A percentile compares a stretch with the other conserved stretches of the same genome.
phyloP scores from a whole-genome alignment of 176 grass and related monocot species.

The Microstegium vimineum region DNA sequence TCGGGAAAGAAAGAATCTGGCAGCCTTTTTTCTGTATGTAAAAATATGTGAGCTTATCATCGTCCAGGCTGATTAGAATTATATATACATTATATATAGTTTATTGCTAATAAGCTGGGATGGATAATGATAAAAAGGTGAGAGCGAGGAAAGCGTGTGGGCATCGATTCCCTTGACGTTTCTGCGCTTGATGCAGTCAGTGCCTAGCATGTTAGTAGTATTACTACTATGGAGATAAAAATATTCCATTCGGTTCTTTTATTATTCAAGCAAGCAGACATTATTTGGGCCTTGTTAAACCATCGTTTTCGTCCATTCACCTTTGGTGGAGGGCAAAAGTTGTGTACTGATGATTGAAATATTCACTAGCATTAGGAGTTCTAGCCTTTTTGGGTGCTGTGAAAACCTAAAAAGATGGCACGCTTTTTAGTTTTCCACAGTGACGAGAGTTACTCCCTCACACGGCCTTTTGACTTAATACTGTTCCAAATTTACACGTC shows the following conservation, averaged over 20 bases:
- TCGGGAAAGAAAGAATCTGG: slow-evolving; percentile 9
- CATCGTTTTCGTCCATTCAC: neutral
- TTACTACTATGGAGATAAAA: neutral
- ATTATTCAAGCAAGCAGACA: neutral
- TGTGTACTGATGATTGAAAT: neutral
- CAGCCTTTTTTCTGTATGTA: neutral
- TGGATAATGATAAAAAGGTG: slow-evolving; percentile 5
- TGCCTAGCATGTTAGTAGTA: neutral
- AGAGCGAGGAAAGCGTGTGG: neutral
- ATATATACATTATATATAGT: too few relatives aligned
- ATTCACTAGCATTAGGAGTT: neutral
- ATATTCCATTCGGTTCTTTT: neutral
- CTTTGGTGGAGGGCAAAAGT: neutral
- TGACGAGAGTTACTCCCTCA: neutral
- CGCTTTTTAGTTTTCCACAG: neutral
- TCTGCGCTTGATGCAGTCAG: neutral
- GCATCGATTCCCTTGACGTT: slow-evolving; percentile 20
- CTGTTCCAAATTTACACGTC: neutral
- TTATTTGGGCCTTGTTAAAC: neutral
- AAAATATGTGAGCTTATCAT: slow-evolving; percentile 8
- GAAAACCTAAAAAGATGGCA: neutral
- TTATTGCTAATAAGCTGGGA: neutral
- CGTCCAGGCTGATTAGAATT: neutral
- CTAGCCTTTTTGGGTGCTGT: neutral
- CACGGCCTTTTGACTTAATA: neutral